Evolutionary conservation across 2,329 filamentous ascomycete species (phyloP), one percentile per base, ranked within the genome.

Genomic region (Curvularia verruculosa): DNA sequence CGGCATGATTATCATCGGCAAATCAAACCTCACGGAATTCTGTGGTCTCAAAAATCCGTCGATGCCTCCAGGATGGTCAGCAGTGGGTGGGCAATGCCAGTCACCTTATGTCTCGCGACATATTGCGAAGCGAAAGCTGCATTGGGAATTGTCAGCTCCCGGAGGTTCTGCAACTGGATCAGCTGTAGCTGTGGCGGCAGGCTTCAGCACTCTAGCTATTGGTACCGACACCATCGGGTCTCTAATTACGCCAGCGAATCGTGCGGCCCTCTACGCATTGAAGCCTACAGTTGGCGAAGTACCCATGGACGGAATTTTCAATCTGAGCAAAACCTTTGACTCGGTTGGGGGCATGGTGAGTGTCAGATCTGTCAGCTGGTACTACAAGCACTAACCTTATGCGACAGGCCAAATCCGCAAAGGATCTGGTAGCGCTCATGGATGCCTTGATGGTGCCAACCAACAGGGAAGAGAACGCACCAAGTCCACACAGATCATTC

Each of bases 1-100:
- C 34, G 78, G 78, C n/a, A 66, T 79, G 43, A 77, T 80, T 31
- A 69, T 81, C 12, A 60, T 80, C 9, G 78, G 75, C 0, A 81
- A 80, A 60, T 67, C 74, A 2, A 80, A 79, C 53, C 59, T 81
- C 21, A 79, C 77, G 13, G 71, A 77, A 56, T 75, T 76, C 56
- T 74, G 70, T 47, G 73, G 69, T 1, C 61, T 73, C 34, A 74
- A 78, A 66, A 70, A 74, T 44, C 64, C 70, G 50, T 69, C 71
- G 4, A 77, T 77, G 59, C 71, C 72, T 5, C 69, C 73, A 1
- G 78, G 77, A 3, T 80, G 76, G 76, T 78, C 76, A 36, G 71
- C 77, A 5, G 68, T 75, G 0, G 77, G 74, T 15, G 75, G 76
- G 7, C 74, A 77, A 56, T 76, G 73, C 28, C 74, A 76, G 52